Base-by-base conservation (phyloP, 371 early-diverging fungal species). In the Phascolomyces articulosus region DNA sequence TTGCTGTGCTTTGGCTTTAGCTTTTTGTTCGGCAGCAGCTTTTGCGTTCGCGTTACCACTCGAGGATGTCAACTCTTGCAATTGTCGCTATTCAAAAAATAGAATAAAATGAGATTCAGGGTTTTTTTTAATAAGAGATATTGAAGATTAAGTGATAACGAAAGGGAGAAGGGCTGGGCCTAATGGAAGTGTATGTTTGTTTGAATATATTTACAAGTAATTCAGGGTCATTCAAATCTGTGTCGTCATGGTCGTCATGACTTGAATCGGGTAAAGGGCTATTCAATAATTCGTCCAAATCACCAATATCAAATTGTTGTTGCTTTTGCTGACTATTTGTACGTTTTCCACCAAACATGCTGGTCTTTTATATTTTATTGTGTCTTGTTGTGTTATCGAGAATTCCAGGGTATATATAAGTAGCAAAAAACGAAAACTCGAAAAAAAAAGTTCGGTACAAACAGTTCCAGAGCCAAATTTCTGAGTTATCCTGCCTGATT, bases 181-280 rank as follows among this genome's bases (percentile, higher is more conserved):
- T n/a, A n/a, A n/a, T n/a, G n/a, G n/a, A n/a, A n/a, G n/a, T n/a
- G n/a, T 20, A 4, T 55, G 24, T 54, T 34, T 38, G 15, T 40
- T 24, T 18, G 54, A 53, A 29, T n/a, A 57, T n/a, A 55, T 18
- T 29, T 79, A 83, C 83, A 64, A 83, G 58, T 20, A 83, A 62
- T 26, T 83, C 83, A n/a, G 83, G 80, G 66, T 83, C 81, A 55
- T 76, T 63, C 49, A 80, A 60, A 44, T 78, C 83, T 27, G 64
- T 63, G 11, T 74, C 78, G 15, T 74, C 73, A 24, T 68, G 72
- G 15, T 63, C 64, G 26, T 62, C 59, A 4, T 76, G 73, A 27
- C 51, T 60, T 15, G 70, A 70, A 2, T 63, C 71, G 11, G 60
- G 55, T 13, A 68, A 24, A 4, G 69, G 29, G 11, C 23, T 47